phyloP scores from a whole-genome alignment of 495 filamentous ascomycete genomes.

The Aspergillus indologenus region DNA sequence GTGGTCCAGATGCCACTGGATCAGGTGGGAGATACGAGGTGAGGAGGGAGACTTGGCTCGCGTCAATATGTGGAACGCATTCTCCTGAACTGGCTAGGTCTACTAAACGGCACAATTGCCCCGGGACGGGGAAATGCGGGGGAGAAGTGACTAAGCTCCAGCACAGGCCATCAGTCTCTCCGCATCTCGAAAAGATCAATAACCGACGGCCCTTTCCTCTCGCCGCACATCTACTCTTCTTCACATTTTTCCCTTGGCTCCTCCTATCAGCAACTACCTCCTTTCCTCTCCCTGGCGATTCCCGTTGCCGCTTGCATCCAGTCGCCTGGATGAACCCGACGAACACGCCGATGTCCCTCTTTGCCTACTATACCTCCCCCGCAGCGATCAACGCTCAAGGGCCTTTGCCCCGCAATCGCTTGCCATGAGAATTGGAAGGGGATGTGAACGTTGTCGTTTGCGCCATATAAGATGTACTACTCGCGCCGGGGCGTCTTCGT shows the following conservation, averaged over 20 bases:
- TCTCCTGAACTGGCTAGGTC: too few species aligned
- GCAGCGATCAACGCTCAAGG: slow-evolving; percentile 13
- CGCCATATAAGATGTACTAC: slow-evolving; percentile 41
- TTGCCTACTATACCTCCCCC: neutral
- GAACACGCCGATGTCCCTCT: slow-evolving; percentile 11
- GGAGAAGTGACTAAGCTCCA: neutral
- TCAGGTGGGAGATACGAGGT: neutral
- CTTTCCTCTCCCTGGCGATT: neutral
- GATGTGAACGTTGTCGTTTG: slow-evolving; percentile 41
- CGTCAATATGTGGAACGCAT: neutral
- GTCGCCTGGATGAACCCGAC: neutral
- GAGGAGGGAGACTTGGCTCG: neutral
- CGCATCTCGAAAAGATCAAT: neutral
- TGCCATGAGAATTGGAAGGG: slow-evolving; percentile 39
- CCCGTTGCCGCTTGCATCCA: neutral
- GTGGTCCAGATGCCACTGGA: neutral
- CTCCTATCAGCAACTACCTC: neutral
- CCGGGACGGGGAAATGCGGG: slow-evolving; percentile 3
- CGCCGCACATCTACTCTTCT: neutral
- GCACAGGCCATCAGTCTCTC: neutral
- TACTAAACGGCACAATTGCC: too few species aligned
- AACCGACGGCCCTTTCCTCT: slow-evolving; percentile 2
- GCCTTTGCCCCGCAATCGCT: slow-evolving; percentile 10
- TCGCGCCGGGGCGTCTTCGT: slow-evolving; percentile 27
- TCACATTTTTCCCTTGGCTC: neutral